Evolutionary conservation across 345 rosid genomes (phyloP), one percentile per base, ranked within the genome.

Genomic region (Toxicodendron radicans): DNA sequence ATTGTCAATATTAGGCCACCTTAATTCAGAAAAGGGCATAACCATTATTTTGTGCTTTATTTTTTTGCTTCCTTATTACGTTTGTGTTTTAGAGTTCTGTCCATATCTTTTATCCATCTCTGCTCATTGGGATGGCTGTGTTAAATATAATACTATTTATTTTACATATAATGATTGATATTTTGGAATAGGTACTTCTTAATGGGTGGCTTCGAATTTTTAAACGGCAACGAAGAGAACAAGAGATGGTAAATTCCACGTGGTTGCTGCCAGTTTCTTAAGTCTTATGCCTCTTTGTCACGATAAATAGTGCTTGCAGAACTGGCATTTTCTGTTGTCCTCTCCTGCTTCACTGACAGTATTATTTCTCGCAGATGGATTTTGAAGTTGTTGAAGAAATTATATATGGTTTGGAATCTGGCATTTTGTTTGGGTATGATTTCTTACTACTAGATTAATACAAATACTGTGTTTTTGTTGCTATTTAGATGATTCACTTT

Each of bases 361-460:
- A 7, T 75, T n/a, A 66, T 85, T 64, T 66, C 62, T 58, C 81
- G 81, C 87, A 93, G 99, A 78, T 83, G 84, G 97, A 90, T 71
- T 90, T 85, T 87, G 99, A 95, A 86, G 98, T 95, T 61, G 93
- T 91, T 82, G 99, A 95, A 85, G 99, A 95, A 84, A 95, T 95
- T 65, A 95, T 95, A 72, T 93, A 87, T 74, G 98, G 99, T 76
- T 78, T 93, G 88, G 98, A 95, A 83, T 95, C 98, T 73, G 99
- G 99, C 74, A 81, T 93, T 75, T 77, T 95, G 74, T 95, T 95
- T 75, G 99, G 99, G 99, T 95, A 89, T 51, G 52, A 58, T 41
- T 79, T 75, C 73, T 70, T 60, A 11, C 53, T 33, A 66, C 43
- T 33, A 23, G 7, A 14, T 75, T 52, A 65, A 41, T 27, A 13